Evolutionary conservation across 352 stramenopile genomes (phyloP).

Genomic region (Pythium pyrilobum): DNA sequence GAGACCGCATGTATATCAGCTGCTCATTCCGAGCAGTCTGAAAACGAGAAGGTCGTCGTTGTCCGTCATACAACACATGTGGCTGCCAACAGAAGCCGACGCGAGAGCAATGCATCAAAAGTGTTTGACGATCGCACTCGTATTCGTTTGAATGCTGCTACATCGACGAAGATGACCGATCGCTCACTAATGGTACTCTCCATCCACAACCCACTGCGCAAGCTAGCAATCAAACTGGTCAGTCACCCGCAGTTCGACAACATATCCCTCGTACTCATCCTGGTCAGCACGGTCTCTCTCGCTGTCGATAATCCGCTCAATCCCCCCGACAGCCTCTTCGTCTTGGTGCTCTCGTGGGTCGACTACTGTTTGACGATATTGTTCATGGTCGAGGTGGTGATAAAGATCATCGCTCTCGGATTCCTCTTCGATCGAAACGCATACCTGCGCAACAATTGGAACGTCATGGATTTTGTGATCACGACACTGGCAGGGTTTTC

Average conservation of each 20-base stretch:
- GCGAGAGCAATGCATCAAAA: slow-evolving; percentile 10
- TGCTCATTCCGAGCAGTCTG: neutral
- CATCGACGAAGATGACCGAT: slow-evolving; percentile 14
- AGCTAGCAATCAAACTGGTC: slow-evolving; percentile 40
- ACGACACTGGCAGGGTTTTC: slow-evolving; percentile 73
- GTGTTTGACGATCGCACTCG: slow-evolving; percentile 11
- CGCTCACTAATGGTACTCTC: slow-evolving; percentile 44
- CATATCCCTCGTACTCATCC: slow-evolving; percentile 63
- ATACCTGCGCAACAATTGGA: slow-evolving; percentile 86
- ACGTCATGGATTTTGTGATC: slow-evolving; percentile 89
- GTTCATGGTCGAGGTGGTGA: slow-evolving; percentile 80
- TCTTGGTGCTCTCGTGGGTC: slow-evolving; percentile 47
- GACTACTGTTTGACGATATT: slow-evolving; percentile 71
- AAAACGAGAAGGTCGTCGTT: neutral
- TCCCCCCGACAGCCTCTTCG: slow-evolving; percentile 30
- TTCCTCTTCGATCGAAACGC: slow-evolving; percentile 51
- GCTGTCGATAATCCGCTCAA: slow-evolving; percentile 77
- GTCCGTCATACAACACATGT: neutral
- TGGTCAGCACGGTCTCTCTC: slow-evolving; percentile 58
- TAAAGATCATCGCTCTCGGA: slow-evolving; percentile 87
- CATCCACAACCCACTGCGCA: slow-evolving; percentile 44
- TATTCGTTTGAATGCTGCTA: neutral
- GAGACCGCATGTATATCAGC: neutral
- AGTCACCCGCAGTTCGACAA: slow-evolving; percentile 71
- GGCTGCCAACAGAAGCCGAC: neutral